A percentile compares a stretch with the other conserved stretches of the same genome.
Evolutionary conservation across 1,284 basidiomycete genomes (phyloP).

Genomic region (Apiotrichum sp.): DNA sequence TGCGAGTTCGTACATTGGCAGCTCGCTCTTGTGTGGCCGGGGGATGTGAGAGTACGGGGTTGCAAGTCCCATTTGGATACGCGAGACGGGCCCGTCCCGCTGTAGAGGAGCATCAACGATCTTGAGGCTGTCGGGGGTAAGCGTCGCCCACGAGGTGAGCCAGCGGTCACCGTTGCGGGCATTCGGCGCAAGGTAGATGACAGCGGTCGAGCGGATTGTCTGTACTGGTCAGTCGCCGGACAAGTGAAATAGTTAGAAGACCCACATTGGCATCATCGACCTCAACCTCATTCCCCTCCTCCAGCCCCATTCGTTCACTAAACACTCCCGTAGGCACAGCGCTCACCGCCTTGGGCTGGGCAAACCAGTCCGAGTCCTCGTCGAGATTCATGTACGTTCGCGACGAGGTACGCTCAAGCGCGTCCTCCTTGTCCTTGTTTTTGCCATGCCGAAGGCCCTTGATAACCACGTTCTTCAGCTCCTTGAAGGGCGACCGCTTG

Average conservation of each 20-base stretch:
- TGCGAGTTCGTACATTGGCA: slow-evolving; percentile 27
- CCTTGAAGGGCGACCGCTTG: slow-evolving; percentile 36
- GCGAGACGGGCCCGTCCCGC: neutral
- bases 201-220: slow-evolving; percentile 26
- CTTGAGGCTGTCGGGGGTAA: slow-evolving; percentile 20
- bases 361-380: slow-evolving; percentile 14
- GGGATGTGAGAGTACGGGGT: slow-evolving; percentile 25
- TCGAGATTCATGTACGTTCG: slow-evolving; percentile 5
- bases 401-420: slow-evolving; percentile 1
- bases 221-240: slow-evolving; percentile 1
- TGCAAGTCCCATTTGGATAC: neutral
- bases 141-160: slow-evolving; percentile 33
- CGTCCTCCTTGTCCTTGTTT: slow-evolving; percentile 22
- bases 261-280: neutral
- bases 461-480: slow-evolving; percentile 34
- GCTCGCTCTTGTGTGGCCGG: slow-evolving; percentile 13
- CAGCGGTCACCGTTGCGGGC: slow-evolving; percentile 38
- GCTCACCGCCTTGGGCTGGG: slow-evolving; percentile 16
- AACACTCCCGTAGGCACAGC: slow-evolving; percentile 32
- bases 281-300: slow-evolving; percentile 30
- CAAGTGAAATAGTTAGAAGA: neutral
- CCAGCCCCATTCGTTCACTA: slow-evolving; percentile 32
- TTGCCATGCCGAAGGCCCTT: slow-evolving; percentile 31
- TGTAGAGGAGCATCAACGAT: slow-evolving; percentile 18
- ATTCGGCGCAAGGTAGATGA: slow-evolving; percentile 34